Conservation (phyloP, 495 filamentous ascomycete genomes). For the Cenococcum geophilum region DNA sequence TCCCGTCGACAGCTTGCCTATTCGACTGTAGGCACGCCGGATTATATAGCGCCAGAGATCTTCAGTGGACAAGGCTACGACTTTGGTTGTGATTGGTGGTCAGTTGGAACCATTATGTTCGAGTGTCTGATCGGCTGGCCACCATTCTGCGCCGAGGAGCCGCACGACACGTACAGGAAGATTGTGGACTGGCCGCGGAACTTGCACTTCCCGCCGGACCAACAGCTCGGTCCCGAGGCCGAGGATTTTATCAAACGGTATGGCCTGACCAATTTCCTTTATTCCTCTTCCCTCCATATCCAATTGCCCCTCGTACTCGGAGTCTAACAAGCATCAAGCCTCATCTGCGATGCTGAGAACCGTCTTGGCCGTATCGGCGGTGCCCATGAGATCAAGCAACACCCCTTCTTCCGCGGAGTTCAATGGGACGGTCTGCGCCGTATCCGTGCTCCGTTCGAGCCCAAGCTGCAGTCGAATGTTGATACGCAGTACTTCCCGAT, state of each 20-base stretch:
- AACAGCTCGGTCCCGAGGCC: conserved; percentile 77
- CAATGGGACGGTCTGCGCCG: conserved; percentile 84
- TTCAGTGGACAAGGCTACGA: conserved; percentile 94
- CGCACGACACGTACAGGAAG: conserved; percentile 96
- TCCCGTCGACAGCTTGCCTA: conserved; percentile 93
- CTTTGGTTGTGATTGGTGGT: conserved; percentile 99
- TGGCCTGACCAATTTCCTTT: conserved; percentile 18
- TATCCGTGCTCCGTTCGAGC: conserved; percentile 94
- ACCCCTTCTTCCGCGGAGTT: conserved; percentile 94
- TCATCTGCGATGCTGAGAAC: conserved; percentile 86
- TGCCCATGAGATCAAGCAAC: conserved; percentile 75
- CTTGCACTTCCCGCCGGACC: conserved; percentile 94
- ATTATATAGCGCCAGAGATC: conserved; percentile 98
- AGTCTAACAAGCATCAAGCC: conserved; percentile 44
- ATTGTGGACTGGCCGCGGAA: conserved; percentile 97
- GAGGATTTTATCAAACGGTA: conserved; percentile 83
- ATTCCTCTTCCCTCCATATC: neutral
- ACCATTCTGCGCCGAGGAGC: conserved; percentile 96
- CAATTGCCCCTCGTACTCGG: neutral
- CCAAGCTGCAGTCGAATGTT: conserved; percentile 79
- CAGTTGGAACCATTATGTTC: conserved; percentile 98
- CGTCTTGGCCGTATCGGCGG: conserved; percentile 77
- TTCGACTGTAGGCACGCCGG: conserved; percentile 94
- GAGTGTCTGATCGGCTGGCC: conserved; percentile 99
- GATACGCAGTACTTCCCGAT: conserved; percentile 99